Percentiles rank a stretch among this genome's conserved stretches.
Conservation (phyloP, 768 basidiomycete genomes). For the Melanogaster broomeanus region DNA sequence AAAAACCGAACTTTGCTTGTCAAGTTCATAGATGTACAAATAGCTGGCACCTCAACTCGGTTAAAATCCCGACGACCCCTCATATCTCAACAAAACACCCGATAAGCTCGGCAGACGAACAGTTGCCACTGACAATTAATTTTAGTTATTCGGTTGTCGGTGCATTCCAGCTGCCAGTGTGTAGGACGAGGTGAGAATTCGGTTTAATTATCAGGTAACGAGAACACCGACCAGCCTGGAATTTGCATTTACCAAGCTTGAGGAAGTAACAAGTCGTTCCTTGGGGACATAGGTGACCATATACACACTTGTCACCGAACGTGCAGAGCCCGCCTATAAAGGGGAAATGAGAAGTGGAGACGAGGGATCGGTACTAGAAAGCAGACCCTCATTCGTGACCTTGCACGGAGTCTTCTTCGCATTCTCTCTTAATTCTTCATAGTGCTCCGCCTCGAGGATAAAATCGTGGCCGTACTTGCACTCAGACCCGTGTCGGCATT, state of each 20-base stretch:
- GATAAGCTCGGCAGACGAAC: constrained; percentile 1
- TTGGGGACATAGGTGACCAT: constrained; percentile 41
- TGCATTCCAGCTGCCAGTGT: constrained; percentile 49
- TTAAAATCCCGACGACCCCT: constrained; percentile 8
- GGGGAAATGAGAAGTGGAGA: constrained; percentile 1
- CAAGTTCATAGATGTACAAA: constrained; percentile 39
- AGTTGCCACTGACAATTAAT: constrained; percentile 12
- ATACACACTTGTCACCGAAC: constrained; percentile 61
- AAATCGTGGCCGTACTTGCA: constrained; percentile 70
- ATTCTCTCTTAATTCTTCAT: constrained; percentile 51
- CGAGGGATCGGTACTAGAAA: neutral
- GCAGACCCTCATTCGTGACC: constrained; percentile 54
- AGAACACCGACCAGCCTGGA: constrained; percentile 51
- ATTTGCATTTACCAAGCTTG: constrained; percentile 62
- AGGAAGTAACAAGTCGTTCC: constrained; percentile 52
- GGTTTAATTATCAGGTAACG: constrained; percentile 7
- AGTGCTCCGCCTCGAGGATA: constrained; percentile 53
- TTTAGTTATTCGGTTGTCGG: constrained; percentile 21
- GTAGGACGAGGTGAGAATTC: constrained; percentile 8
- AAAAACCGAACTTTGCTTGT: constrained; percentile 19
- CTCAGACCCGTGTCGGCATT: constrained; percentile 56
- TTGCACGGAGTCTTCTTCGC: constrained; percentile 67
- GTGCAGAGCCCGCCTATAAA: constrained; percentile 53
- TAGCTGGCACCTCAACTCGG: constrained; percentile 12
- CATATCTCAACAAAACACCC: constrained; percentile 13